Evolutionary conservation across 768 basidiomycete species (phyloP).

Genomic region (Mycena alexandri): DNA sequence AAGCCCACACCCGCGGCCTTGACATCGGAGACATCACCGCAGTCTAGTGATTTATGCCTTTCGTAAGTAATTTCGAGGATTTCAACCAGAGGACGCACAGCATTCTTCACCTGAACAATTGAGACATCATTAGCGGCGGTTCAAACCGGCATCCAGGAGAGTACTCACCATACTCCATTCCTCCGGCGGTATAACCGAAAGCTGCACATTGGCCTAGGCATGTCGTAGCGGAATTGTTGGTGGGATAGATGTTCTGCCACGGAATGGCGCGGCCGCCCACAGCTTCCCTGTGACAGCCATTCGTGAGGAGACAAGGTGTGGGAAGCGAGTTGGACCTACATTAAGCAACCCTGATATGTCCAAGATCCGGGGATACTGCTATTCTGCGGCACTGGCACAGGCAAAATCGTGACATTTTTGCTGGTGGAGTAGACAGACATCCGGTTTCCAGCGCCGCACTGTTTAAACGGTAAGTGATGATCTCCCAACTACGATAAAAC

Average conservation of each 20-base stretch:
- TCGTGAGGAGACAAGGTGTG: background rate
- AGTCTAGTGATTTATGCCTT: slow-evolving; percentile 57
- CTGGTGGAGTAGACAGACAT: slow-evolving; percentile 77
- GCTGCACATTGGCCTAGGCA: slow-evolving; percentile 79
- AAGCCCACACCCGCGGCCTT: slow-evolving; percentile 54
- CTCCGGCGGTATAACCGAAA: slow-evolving; percentile 80
- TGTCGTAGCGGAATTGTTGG: slow-evolving; percentile 73
- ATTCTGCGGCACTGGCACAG: slow-evolving; percentile 69
- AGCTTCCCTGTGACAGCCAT: slow-evolving; percentile 58
- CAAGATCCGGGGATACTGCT: slow-evolving; percentile 74
- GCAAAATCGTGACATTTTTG: slow-evolving; percentile 63
- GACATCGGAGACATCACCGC: slow-evolving; percentile 75
- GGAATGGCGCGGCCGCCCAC: slow-evolving; percentile 66
- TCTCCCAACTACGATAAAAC: slow-evolving; percentile 5
- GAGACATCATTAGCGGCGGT: background rate
- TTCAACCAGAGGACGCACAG: slow-evolving; percentile 61
- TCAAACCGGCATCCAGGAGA: background rate
- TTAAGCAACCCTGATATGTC: slow-evolving; percentile 75
- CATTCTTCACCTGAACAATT: slow-evolving; percentile 75
- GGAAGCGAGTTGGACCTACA: slow-evolving; percentile 53
- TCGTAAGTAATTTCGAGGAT: background rate
- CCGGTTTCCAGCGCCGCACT: slow-evolving; percentile 79
- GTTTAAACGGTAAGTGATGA: slow-evolving; percentile 9
- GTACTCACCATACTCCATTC: slow-evolving; percentile 57
- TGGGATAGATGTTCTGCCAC: slow-evolving; percentile 69